Percentiles rank a stretch among this genome's conserved stretches.
Evolutionary conservation across 768 basidiomycete genomes (phyloP).

Genomic region (Serpula lacrymans): DNA sequence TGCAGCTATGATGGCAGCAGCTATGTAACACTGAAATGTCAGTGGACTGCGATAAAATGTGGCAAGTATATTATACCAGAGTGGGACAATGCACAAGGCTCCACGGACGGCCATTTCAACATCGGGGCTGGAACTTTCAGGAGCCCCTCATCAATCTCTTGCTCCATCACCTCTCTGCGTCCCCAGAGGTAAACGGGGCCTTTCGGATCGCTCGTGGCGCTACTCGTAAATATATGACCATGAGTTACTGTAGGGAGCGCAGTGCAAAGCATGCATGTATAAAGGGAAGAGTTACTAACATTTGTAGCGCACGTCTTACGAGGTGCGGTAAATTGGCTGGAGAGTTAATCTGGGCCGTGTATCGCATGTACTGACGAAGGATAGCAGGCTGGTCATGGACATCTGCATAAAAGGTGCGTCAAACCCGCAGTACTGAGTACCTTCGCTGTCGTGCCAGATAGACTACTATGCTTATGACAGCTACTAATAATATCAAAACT

Average conservation of each 20-base stretch:
- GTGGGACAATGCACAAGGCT: slow-evolving; percentile 45
- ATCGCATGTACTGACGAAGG: slow-evolving; percentile 73
- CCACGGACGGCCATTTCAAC: slow-evolving; percentile 51
- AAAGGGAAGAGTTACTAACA: slow-evolving; percentile 35
- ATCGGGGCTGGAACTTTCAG: slow-evolving; percentile 27
- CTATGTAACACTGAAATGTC: slow-evolving; percentile 12
- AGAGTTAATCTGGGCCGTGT: slow-evolving; percentile 55
- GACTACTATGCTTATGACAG: neutral
- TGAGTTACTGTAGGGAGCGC: neutral
- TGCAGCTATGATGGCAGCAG: slow-evolving; percentile 36
- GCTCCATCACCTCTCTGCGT: slow-evolving; percentile 67
- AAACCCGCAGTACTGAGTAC: too few relatives aligned
- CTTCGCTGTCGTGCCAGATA: neutral
- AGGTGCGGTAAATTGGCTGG: slow-evolving; percentile 48
- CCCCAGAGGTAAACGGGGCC: slow-evolving; percentile 77
- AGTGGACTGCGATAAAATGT: neutral
- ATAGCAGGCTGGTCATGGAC: slow-evolving; percentile 69
- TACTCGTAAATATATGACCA: slow-evolving; percentile 19
- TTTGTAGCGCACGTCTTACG: slow-evolving; percentile 59
- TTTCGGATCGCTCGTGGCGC: slow-evolving; percentile 66
- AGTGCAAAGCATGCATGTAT: too few relatives aligned
- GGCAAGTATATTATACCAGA: slow-evolving; percentile 24
- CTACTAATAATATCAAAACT: neutral
- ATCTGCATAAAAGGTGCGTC: too few relatives aligned
- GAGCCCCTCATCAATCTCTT: slow-evolving; percentile 44